Conservation (phyloP, 768 basidiomycete genomes). For the Podaxis sp. region DNA sequence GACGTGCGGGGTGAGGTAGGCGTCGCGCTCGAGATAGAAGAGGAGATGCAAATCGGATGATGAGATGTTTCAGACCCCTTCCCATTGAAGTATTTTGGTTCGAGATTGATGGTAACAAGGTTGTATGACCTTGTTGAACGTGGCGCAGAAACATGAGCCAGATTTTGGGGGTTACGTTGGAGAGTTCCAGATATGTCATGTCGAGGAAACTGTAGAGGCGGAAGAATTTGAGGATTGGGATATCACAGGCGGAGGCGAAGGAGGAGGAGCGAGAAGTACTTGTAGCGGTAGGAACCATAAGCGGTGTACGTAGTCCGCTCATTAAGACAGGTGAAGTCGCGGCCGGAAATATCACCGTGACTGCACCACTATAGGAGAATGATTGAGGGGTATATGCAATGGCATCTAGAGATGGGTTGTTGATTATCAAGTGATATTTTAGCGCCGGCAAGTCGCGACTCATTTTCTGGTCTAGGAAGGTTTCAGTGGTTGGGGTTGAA, state of each 20-base stretch:
- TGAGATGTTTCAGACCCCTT: neutral
- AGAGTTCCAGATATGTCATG: neutral
- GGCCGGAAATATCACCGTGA: neutral
- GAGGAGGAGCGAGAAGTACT: neutral
- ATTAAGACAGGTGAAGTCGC: neutral
- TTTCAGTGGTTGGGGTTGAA: neutral
- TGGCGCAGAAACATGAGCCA: slow-evolving; percentile 2
- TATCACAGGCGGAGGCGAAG: neutral
- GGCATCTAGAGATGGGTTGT: neutral
- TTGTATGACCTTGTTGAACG: neutral
- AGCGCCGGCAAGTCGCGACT: neutral
- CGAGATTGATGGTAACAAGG: neutral
- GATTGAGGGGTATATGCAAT: neutral
- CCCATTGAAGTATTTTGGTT: neutral
- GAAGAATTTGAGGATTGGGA: neutral
- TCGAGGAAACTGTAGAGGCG: neutral
- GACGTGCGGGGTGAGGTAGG: neutral
- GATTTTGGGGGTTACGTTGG: neutral
- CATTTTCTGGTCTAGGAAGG: neutral
- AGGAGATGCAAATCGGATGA: neutral
- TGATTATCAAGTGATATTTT: neutral
- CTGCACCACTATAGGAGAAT: neutral
- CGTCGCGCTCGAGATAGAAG: neutral
- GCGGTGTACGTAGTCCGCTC: neutral
- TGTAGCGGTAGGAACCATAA: neutral